Evolutionary conservation across 106 monocot species (phyloP).

Genomic region (Acorus gramineus): DNA sequence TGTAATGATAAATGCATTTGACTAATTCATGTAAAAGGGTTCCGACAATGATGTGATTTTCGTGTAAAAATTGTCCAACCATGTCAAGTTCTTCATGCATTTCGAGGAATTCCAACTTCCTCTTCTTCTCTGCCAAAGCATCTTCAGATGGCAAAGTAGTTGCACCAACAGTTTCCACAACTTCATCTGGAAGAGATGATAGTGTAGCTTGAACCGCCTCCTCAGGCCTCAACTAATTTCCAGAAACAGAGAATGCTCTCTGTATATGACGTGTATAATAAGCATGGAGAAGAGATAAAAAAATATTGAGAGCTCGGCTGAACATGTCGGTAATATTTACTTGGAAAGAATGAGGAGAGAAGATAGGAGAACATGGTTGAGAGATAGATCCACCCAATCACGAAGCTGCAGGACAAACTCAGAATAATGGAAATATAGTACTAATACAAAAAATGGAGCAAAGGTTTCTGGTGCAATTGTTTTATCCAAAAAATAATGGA

Average conservation of each 20-base stretch:
- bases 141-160: slow-evolving; percentile 90
- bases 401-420: slow-evolving; percentile 47
- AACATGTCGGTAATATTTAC: slow-evolving; percentile 17
- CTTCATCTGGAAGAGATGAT: slow-evolving; percentile 95
- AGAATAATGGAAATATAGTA: neutral
- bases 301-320: neutral
- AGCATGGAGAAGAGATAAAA: slow-evolving; percentile 2
- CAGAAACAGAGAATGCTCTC: slow-evolving; percentile 86
- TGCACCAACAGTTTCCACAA: slow-evolving; percentile 85
- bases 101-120: slow-evolving; percentile 90
- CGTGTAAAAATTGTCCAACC: too few species aligned
- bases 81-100: slow-evolving; percentile 99
- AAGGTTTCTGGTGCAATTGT: too few species aligned
- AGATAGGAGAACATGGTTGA: slow-evolving; percentile 77
- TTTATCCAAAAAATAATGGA: too few species aligned
- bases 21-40: too few species aligned
- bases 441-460: too few species aligned
- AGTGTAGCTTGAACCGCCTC: slow-evolving; percentile 92
- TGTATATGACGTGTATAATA: slow-evolving; percentile 16
- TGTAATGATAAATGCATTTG: too few species aligned
- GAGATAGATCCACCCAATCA: slow-evolving; percentile 92
- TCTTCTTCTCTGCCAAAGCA: slow-evolving; percentile 89
- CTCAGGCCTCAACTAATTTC: slow-evolving; percentile 85
- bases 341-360: slow-evolving; percentile 94
- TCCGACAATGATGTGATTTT: too few species aligned